Conservation (phyloP, 495 filamentous ascomycete species). For the Achaetomiella virescens region DNA sequence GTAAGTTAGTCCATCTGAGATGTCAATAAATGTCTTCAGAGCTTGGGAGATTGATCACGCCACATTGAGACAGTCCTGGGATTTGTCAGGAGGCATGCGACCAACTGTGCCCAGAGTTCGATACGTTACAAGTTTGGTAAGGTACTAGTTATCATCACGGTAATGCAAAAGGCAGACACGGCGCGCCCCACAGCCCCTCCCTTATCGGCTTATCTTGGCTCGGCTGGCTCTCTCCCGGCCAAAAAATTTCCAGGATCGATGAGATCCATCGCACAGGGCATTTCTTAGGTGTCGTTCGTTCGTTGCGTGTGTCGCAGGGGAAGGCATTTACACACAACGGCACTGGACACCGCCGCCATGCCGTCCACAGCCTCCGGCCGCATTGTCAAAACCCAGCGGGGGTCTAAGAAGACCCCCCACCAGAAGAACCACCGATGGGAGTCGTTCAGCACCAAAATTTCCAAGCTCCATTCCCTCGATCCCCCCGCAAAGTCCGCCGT, state of each 20-base stretch:
- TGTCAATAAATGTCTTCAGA: no score
- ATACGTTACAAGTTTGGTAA: no score
- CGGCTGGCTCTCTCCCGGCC: slow-evolving; percentile 16
- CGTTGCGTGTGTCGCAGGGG: slow-evolving; percentile 1
- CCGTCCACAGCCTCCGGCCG: slow-evolving; percentile 55
- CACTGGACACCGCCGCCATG: slow-evolving; percentile 31
- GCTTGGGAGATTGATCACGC: no score
- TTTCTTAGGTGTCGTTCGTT: background rate
- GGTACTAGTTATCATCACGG: no score
- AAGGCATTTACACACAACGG: slow-evolving; percentile 4
- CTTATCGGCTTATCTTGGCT: slow-evolving; percentile 33
- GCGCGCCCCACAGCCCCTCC: slow-evolving; percentile 3
- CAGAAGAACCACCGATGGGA: slow-evolving; percentile 83
- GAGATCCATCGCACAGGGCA: background rate
- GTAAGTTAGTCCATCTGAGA: no score
- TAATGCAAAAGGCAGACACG: background rate
- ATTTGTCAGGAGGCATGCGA: no score
- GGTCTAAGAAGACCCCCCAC: slow-evolving; percentile 62
- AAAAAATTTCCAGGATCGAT: slow-evolving; percentile 23
- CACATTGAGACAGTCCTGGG: no score
- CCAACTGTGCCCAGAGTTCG: no score
- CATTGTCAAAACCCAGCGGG: slow-evolving; percentile 58
- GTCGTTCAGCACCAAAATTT: slow-evolving; percentile 85
- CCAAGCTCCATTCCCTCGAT: slow-evolving; percentile 81
- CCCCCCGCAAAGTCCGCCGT: slow-evolving; percentile 81